phyloP scores from a whole-genome alignment of 2,329 filamentous ascomycete genomes.

The Penicillium concentricum region DNA sequence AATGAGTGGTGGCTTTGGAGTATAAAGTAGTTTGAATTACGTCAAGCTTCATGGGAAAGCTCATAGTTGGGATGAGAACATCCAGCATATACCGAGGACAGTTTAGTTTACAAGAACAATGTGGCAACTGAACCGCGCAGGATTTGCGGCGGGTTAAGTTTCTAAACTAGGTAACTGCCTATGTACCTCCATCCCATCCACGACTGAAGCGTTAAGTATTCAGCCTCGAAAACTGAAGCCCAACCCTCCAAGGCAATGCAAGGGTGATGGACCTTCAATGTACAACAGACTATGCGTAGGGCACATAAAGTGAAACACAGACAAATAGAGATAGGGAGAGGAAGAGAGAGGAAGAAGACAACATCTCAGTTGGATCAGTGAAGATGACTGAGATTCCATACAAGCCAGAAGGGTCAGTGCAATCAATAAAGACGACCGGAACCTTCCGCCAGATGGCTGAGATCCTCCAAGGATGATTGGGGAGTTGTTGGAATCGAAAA shows the following conservation, averaged over 20 bases:
- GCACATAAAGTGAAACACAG: background rate
- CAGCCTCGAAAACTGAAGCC: background rate
- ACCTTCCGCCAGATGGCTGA: background rate
- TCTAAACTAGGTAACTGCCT: background rate
- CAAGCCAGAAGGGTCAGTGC: constrained; percentile 25
- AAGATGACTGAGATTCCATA: constrained; percentile 29
- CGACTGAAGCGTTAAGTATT: background rate
- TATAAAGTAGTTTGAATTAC: too few species aligned
- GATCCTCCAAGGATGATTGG: background rate
- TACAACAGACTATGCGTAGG: constrained; percentile 5
- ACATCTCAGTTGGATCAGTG: constrained; percentile 31
- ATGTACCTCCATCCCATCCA: constrained; percentile 5
- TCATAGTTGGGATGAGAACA: background rate
- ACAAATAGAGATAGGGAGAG: background rate
- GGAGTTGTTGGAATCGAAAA: background rate
- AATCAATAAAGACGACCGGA: constrained; percentile 40
- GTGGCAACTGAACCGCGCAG: background rate
- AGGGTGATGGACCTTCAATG: constrained; percentile 5
- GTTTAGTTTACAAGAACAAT: background rate
- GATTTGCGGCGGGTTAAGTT: background rate
- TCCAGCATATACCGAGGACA: background rate
- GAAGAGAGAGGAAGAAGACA: constrained; percentile 4
- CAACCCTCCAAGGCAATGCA: background rate
- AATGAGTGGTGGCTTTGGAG: background rate
- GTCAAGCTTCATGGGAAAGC: background rate